phyloP scores from a whole-genome alignment of 257 asterid species.

The Misopates orontium region DNA sequence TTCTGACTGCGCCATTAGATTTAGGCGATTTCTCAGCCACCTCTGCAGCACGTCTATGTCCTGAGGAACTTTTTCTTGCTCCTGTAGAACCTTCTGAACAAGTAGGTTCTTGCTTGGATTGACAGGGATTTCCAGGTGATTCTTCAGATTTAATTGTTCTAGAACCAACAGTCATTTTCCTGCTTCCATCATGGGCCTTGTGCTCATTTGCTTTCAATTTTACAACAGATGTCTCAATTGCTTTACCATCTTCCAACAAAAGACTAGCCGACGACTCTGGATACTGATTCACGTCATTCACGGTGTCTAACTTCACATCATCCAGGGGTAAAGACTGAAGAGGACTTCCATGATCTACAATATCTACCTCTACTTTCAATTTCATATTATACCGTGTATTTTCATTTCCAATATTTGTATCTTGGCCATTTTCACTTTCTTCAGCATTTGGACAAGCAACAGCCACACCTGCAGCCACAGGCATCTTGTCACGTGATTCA shows the following conservation, averaged over 20 bases:
- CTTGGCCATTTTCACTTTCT: slow-evolving; percentile 36
- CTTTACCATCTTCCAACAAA: slow-evolving; percentile 42
- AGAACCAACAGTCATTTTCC: slow-evolving; percentile 33
- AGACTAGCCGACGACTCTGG: slow-evolving; percentile 38
- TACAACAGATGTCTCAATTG: slow-evolving; percentile 30
- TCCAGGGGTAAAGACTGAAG: slow-evolving; percentile 32
- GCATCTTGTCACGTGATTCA: slow-evolving; percentile 41
- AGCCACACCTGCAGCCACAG: slow-evolving; percentile 35
- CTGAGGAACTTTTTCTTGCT: slow-evolving; percentile 46
- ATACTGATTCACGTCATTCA: slow-evolving; percentile 36
- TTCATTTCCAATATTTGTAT: slow-evolving; percentile 38
- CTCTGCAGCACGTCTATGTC: slow-evolving; percentile 44
- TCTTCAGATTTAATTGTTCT: slow-evolving; percentile 44
- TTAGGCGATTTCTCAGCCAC: slow-evolving; percentile 48
- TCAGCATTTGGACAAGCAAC: slow-evolving; percentile 33
- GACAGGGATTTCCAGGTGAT: slow-evolving; percentile 36
- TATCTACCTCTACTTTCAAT: slow-evolving; percentile 41
- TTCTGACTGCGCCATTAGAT: slow-evolving; percentile 37
- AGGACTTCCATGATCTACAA: slow-evolving; percentile 35
- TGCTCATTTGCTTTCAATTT: slow-evolving; percentile 39
- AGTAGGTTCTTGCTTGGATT: slow-evolving; percentile 43
- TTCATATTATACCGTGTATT: slow-evolving; percentile 50
- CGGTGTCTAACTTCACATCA: slow-evolving; percentile 37
- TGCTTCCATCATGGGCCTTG: slow-evolving; percentile 42
- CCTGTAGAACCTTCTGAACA: slow-evolving; percentile 51